Evolutionary conservation across 805 yeast species (phyloP), one percentile per base, ranked within the genome.

Genomic region (Metschnikowia arizonensis): DNA sequence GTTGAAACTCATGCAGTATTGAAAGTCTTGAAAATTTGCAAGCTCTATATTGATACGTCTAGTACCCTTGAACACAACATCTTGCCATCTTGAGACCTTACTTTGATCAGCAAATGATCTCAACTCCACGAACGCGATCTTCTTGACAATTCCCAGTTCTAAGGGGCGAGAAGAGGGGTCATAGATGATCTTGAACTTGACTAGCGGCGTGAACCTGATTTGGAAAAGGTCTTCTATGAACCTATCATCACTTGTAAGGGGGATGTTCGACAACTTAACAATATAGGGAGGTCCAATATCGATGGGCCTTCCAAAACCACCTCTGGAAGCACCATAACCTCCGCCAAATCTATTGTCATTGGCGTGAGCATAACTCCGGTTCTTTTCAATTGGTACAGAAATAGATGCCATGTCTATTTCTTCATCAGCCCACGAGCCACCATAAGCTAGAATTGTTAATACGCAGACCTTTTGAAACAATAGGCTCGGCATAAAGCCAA

Each of bases 91-190:
- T 44, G 81, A 59, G 25, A 77, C 84, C 52, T 78, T 81, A 36
- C 72, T 72, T 55, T 82, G 65, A 32, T 81, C 83, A 8, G 68
- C 66, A n/a, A 68, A 63, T 6, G 75, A 62, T n/a, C 61, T 58
- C 49, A 83, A 59, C 50, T 82, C 85, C 1, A 81, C 81, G 61
- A 84, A 81, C 1, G 87, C 81, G 23, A 84, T 80, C 56, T 81
- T 82, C 51, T 69, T 76, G 33, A 69, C 66, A 30, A 64, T 46
- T 44, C 61, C 64, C 9, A 66, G 59, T 18, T 67, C 67, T 49
- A 74, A 58, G 6, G 68, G 65, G 50, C 58, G 62, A 29, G 66
- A 55, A 28, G 65, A 30, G 25, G 79, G 68, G 52, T 79, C 83
- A 69, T 79, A 76, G 54, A 82, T 75, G 17, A 85, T 66, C 56